Base-by-base conservation (phyloP, 257 asterid genomes). In the Solanum phureja region DNA sequence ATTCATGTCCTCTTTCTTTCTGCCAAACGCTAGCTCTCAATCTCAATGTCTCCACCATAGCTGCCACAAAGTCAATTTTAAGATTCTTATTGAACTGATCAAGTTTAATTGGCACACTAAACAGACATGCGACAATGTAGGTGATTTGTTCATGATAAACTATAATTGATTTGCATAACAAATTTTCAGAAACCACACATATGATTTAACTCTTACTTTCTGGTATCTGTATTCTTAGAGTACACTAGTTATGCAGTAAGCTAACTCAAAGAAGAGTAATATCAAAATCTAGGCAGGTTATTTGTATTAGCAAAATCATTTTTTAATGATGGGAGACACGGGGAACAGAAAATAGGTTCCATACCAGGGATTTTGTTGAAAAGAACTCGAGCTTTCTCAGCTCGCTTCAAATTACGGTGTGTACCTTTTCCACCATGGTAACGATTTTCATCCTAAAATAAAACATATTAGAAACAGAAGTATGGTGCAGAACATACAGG, bases 361-460 rank as follows among this genome's bases (percentile, higher is more conserved):
- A 60, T 90, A 94, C 98, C 98, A 91, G 98, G 98, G 90, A 97
- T 95, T 92, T 95, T 97, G 89, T 93, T 94, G 87, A 97, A 94
- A 73, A 95, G 92, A 90, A 93, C 95, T 69, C 98, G 96, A 87
- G 98, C 99, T 92, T 93, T 95, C 93, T 95, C 99, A 64, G 99
- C 98, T 77, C 98, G 96, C 94, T 95, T 95, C 90, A 95, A 92
- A 88, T 93, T 88, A 49, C 94, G 95, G 91, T 97, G 99, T 23
- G 98, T 90, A 27, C 99, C 98, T 90, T 95, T 94, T 86, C 98
- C 98, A 89, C 97, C 98, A 90, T 94, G 93, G 85, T 97, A 95
- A 12, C 98, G 98, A 86, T 93, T 97, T 88, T 95, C 98, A 92
- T 95, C 98, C 99, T 97, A 89, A 86, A 90, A 74, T 8, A 58